Evolutionary conservation across 169 alveolate genomes (phyloP), one percentile per base, ranked within the genome.

Genomic region (Plasmodium billcollinsi): DNA sequence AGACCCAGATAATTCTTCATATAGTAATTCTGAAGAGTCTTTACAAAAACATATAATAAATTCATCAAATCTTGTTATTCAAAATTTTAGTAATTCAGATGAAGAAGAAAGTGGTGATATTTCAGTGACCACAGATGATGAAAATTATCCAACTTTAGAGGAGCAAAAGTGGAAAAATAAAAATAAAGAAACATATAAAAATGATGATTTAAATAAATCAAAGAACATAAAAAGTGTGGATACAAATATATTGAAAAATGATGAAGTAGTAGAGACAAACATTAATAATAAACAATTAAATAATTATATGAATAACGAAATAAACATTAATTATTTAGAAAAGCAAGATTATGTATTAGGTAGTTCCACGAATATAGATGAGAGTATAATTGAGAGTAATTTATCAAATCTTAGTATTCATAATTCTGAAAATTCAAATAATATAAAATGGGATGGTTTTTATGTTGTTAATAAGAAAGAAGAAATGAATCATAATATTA

Each of bases 331-430:
- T 1, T 6, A 11, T 56, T 7, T 26, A 71, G 52, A 21, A n/a
- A 62, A 49, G n/a, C 54, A 76, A n/a, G 61, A 58, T 11, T 26
- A 63, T 47, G 50, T 76, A 18, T 21, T 76, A 18, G 67, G 78
- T 18, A 76, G 33, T 65, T 76, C 78, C 39, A 76, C 78, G 2
- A 76, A 65, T 3, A 76, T 65, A 63, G 78, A 21, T 24, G 89
- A 76, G 12, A 21, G 56, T 15, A 21, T 39, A 21, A 66, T 76
- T 61, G 75, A 65, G 14, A 76, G 89, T 76, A 76, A 76, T 58
- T 0, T 69, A 0, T 76, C 89, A 45, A 76, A 75, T 65, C 26
- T 76, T 24, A 67, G 67, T 47, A 29, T 65, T 50, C 67, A 15
- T 29, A 24, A 24, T 62, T 75, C 74, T 8, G 69, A 49, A 29